Conservation (phyloP, 2,329 filamentous ascomycete species). For the Annulohypoxylon truncatum region DNA sequence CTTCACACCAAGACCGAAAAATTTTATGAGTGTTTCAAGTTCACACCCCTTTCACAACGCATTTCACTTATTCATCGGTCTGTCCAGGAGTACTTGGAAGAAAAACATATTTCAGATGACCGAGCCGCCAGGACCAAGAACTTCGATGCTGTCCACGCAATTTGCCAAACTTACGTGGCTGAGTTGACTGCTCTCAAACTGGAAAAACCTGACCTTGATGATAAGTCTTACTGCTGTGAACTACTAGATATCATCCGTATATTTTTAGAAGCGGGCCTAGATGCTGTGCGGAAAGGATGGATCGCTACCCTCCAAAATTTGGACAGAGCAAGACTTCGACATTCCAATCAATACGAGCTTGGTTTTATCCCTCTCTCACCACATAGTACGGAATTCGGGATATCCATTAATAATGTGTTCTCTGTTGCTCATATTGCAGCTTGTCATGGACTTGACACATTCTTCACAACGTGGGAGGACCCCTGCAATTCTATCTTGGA, state of each 20-base stretch:
- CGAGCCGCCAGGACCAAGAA: background rate
- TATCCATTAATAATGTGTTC: background rate
- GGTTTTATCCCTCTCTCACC: background rate
- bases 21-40: no score
- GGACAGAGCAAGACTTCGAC: background rate
- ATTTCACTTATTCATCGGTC: conserved; percentile 1
- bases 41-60: background rate
- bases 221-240: background rate
- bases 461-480: background rate
- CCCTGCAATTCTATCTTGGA: background rate
- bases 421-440: background rate
- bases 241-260: background rate
- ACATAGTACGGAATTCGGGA: no score
- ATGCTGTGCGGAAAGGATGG: background rate
- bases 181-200: background rate
- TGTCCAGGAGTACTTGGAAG: background rate
- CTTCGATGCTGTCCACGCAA: background rate
- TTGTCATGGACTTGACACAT: background rate
- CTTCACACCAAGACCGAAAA: no score
- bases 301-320: background rate
- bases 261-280: background rate
- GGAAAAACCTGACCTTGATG: background rate
- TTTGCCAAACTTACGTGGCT: background rate
- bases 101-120: background rate
- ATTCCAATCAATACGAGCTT: background rate